phyloP scores from a whole-genome alignment of 1,284 basidiomycete species.

The Sporisorium reilianum region DNA sequence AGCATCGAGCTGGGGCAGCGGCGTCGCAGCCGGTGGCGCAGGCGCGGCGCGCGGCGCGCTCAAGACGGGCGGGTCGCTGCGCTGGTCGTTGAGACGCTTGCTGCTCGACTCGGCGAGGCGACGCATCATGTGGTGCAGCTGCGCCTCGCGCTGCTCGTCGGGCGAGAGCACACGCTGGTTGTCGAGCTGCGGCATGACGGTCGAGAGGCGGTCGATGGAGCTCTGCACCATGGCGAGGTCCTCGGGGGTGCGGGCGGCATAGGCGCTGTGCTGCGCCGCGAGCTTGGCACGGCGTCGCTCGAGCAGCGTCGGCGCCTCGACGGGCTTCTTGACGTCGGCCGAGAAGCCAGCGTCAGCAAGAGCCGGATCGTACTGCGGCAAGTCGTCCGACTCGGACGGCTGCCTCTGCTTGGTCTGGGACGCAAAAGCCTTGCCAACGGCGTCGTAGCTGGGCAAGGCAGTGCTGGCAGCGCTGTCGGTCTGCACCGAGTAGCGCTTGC shows the following conservation, averaged over 20 bases:
- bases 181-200: slow-evolving; percentile 52
- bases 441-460: slow-evolving; percentile 28
- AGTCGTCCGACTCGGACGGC: slow-evolving; percentile 5
- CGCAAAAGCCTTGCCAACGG: slow-evolving; percentile 2
- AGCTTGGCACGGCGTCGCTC: slow-evolving; percentile 50
- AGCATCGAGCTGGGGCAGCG: background rate
- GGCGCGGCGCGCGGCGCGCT: slow-evolving; percentile 25
- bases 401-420: slow-evolving; percentile 2
- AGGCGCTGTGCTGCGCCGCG: slow-evolving; percentile 45
- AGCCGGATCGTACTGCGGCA: slow-evolving; percentile 25
- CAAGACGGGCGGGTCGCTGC: slow-evolving; percentile 36
- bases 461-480: slow-evolving; percentile 45
- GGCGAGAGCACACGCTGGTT: slow-evolving; percentile 53
- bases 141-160: slow-evolving; percentile 30
- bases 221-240: slow-evolving; percentile 54
- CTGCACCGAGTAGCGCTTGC: slow-evolving; percentile 39
- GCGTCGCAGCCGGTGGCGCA: slow-evolving; percentile 5
- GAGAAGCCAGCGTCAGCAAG: background rate
- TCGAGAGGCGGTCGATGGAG: slow-evolving; percentile 53
- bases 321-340: slow-evolving; percentile 20
- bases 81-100: slow-evolving; percentile 50
- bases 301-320: slow-evolving; percentile 34
- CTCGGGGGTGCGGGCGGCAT: slow-evolving; percentile 49
- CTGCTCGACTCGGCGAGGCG: slow-evolving; percentile 29
- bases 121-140: slow-evolving; percentile 39